Percentiles rank a stretch among this genome's conserved stretches.
phyloP scores from a whole-genome alignment of 2,329 filamentous ascomycete species.

The Exophiala viscosa region DNA sequence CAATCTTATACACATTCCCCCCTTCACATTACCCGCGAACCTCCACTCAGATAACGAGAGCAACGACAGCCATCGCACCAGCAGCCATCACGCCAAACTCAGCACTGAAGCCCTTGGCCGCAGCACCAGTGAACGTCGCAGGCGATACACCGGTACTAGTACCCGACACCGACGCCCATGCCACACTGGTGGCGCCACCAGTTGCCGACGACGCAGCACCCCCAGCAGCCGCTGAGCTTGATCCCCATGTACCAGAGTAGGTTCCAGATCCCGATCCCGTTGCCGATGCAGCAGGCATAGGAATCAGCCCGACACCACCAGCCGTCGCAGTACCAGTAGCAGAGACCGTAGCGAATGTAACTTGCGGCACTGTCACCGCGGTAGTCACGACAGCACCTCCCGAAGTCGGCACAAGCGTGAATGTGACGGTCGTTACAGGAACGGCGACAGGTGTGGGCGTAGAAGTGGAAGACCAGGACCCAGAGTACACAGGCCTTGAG shows the following conservation, averaged over 20 bases:
- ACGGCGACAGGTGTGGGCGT: slow-evolving; percentile 3
- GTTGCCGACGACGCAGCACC: not conserved
- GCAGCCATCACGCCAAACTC: slow-evolving; percentile 2
- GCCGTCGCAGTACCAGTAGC: slow-evolving; percentile 24
- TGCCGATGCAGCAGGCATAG: slow-evolving; percentile 8
- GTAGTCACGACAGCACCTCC: slow-evolving; percentile 30
- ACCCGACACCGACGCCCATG: not conserved
- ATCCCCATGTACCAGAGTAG: not conserved
- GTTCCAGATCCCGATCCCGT: not conserved
- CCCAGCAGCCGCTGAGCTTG: not conserved
- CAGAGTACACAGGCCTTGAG: slow-evolving; percentile 17
- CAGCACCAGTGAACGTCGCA: slow-evolving; percentile 36
- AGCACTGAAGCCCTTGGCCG: slow-evolving; percentile 29
- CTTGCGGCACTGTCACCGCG: slow-evolving; percentile 44
- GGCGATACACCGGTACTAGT: slow-evolving; percentile 28
- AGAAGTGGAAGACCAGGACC: not conserved
- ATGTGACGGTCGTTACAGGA: slow-evolving; percentile 36
- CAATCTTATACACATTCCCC: too few species aligned
- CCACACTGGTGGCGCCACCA: not conserved
- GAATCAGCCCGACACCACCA: slow-evolving; percentile 17
- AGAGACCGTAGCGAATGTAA: slow-evolving; percentile 39
- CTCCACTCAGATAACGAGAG: slow-evolving; percentile 19
- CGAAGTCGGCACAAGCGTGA: slow-evolving; percentile 37
- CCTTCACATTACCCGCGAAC: too few species aligned
- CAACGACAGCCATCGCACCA: slow-evolving; percentile 19